These are phyloP conservation scores for Russula abietina DNA, from an alignment of 768 basidiomycete genomes.

Conservation along the genomic window DNA sequence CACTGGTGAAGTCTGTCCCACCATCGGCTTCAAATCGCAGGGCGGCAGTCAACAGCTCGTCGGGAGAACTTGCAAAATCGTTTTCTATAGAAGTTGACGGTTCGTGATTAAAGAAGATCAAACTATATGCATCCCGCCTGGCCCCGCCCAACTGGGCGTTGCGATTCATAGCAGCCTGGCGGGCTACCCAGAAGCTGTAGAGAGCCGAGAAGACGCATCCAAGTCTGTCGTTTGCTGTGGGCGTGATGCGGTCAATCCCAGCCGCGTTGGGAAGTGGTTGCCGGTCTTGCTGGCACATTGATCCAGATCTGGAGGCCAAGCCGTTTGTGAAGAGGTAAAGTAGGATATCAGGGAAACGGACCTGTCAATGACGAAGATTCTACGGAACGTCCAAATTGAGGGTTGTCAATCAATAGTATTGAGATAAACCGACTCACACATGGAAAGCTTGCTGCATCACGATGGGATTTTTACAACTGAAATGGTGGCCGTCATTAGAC, in stretches of 20 bases:
- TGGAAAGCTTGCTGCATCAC: conserved; percentile 53
- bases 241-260: conserved; percentile 34
- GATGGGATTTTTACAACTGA: conserved; percentile 48
- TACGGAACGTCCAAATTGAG: neutral
- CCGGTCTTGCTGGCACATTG: conserved; percentile 42
- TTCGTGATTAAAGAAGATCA: conserved; percentile 42
- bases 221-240: conserved; percentile 41
- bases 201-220: conserved; percentile 55
- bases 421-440: conserved; percentile 38
- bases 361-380: conserved; percentile 52
- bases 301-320: conserved; percentile 40
- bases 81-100: conserved; percentile 34
- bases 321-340: conserved; percentile 22
- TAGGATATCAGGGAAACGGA: conserved; percentile 36
- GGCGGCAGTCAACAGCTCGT: conserved; percentile 38
- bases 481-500: conserved; percentile 53
- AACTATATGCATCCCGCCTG: conserved; percentile 51
- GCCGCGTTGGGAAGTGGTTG: conserved; percentile 43
- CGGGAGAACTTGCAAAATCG: conserved; percentile 42
- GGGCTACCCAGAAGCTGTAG: conserved; percentile 50
- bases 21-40: conserved; percentile 33
- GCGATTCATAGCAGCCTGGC: conserved; percentile 35
- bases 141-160: conserved; percentile 26
- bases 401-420: neutral
- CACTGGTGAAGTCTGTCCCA: conserved; percentile 42